Base-by-base conservation (phyloP, 768 basidiomycete species). In the Cystoderma amianthinum region DNA sequence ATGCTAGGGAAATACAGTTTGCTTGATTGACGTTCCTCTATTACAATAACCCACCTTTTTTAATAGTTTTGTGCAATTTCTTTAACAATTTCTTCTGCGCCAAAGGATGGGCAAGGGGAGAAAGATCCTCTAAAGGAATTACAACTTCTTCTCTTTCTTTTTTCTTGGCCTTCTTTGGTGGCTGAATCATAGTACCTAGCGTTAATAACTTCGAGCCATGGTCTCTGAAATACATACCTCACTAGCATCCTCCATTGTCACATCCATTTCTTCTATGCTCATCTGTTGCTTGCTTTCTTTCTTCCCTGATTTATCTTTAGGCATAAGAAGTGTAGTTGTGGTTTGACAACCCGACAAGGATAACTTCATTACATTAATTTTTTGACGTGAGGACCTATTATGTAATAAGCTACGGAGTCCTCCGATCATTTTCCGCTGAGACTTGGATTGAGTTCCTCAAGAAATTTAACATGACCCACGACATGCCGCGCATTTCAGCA, bases 31-130 rank as follows among this genome's bases (percentile, higher is more conserved):
- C 28, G 16, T n/a, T 23, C 17, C 49, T 16, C 25, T 7, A 17
- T 20, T 18, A 21, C 11, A 21, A 19, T 18, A 7, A 18, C 61
- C 35, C 32, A 83, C 92, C 92, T 66, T 85, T 90, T 70, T 93
- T 96, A 50, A 97, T 85, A 5, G 86, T 85, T 63, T 93, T 94
- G 70, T 97, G 85, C 23, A 98, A 66, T 63, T 93, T 97, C 66
- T 96, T 98, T 32, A 85, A 65, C 20, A 97, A 74, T 65, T 98
- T 99, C 69, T 83, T 89, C 60, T 84, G 82, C 16, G 96, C 96
- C 25, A 99, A 69, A 5, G 96, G 96, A 49, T 82, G 81, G 4
- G 96, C 96, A 41, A 99, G 78, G n/a, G 94, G 92, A 4, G 91
- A 90, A 24, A 98, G 74, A 48, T 93, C 89, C 49, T 87, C 89